These are phyloP conservation scores for Plasmopara halstedii DNA, from an alignment of 352 stramenopile genomes.

Conservation along the genomic window DNA sequence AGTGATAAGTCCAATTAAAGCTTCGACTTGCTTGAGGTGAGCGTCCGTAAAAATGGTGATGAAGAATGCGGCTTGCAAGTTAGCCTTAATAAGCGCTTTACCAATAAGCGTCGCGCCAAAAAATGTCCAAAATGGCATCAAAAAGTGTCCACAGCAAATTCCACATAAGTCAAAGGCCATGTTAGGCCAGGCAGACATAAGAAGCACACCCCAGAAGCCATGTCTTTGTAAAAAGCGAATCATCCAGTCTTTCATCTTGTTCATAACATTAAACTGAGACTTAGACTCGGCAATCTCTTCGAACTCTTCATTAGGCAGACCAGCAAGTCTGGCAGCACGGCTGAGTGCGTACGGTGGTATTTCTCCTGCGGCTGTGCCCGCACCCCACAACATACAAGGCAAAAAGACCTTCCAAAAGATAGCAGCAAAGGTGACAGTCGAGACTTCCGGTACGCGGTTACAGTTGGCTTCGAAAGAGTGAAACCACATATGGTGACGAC, in stretches of 20 bases:
- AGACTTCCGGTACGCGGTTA: conserved; percentile 26
- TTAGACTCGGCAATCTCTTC: conserved; percentile 79
- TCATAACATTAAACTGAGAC: conserved; percentile 85
- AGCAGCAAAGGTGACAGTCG: conserved; percentile 66
- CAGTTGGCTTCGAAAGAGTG: conserved; percentile 72
- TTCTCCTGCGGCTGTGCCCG: conserved; percentile 89
- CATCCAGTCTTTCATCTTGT: conserved; percentile 91
- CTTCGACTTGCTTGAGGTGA: conserved; percentile 76
- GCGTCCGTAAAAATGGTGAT: conserved; percentile 88
- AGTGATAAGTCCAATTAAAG: conserved; percentile 74
- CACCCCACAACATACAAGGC: conserved; percentile 88
- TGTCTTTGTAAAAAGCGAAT: conserved; percentile 87
- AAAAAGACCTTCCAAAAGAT: conserved; percentile 90
- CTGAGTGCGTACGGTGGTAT: conserved; percentile 92
- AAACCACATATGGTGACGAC: conserved; percentile 87
- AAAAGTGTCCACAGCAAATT: conserved; percentile 92
- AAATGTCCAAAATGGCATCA: conserved; percentile 94
- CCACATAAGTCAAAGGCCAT: conserved; percentile 92
- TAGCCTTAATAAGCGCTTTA: conserved; percentile 91
- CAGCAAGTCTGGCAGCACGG: conserved; percentile 72
- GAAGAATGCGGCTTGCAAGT: conserved; percentile 86
- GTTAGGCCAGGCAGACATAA: conserved; percentile 93
- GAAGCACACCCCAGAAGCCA: conserved; percentile 90
- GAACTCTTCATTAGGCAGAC: conserved; percentile 86
- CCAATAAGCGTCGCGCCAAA: conserved; percentile 92